Base-by-base conservation (phyloP, 179 eudicot genomes). In the Camellia oleifera region DNA sequence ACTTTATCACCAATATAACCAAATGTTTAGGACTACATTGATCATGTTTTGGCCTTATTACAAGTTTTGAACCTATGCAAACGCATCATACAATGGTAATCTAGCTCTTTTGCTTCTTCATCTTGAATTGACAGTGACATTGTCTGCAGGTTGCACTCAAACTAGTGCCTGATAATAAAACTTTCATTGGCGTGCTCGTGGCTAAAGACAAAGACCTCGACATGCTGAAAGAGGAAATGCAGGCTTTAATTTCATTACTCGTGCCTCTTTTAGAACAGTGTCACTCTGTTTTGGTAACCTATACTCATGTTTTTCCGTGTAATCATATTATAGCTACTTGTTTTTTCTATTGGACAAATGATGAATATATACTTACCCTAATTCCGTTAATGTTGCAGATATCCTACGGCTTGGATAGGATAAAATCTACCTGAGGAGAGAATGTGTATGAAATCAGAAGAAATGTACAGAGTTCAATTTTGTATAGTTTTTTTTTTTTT, bases 101-200 rank as follows among this genome's bases (percentile, higher is more conserved):
- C 40, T 32, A 32, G 40, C 40, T 32, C 40, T 32, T 32, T 32
- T 32, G 40, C 40, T 32, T 32, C 40, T 32, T 32, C 40, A 32
- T 32, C 40, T 32, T 32, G 40, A 32, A 32, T 32, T 32, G 40
- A 32, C 40, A 32, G 40, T 32, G 40, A 32, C 40, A 32, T 32
- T 17, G 42, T 52, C 62, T 82, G 77, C 83, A 94, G 98, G 94
- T 94, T 71, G 97, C 94, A 74, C 89, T 91, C 2, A 89, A 94
- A 75, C 82, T 94, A 46, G 87, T 94, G 7, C 98, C 98, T 2
- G 94, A 94, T 61, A 91, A 82, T 48, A 81, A 72, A 45, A 84
- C 90, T n/a, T 85, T 94, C 10, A 78, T 87, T 0, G 58, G 62
- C 46, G 83, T 89, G 7, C 91, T 94, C 3, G 84, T 71, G 88